Conservation (phyloP, 352 stramenopile species). For the Halophytophthora batemanensis region DNA sequence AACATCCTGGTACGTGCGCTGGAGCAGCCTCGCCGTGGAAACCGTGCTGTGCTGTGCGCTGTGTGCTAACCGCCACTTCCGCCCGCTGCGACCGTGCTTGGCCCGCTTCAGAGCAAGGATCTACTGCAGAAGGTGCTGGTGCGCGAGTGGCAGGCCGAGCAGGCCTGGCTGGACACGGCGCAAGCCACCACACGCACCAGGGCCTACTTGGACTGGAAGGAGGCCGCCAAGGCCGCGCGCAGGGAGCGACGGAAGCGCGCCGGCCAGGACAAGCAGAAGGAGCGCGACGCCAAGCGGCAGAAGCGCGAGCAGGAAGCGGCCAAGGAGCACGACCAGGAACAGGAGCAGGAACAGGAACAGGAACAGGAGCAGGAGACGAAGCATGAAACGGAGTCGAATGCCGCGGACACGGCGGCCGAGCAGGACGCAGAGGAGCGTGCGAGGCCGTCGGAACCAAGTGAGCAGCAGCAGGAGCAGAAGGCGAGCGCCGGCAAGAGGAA, state of each 20-base stretch:
- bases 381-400: too few relatives aligned
- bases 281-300: slow-evolving; percentile 34
- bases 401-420: too few relatives aligned
- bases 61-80: not conserved
- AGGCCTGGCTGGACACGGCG: slow-evolving; percentile 53
- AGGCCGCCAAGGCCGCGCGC: slow-evolving; percentile 55
- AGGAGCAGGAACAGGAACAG: not conserved
- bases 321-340: slow-evolving; percentile 4
- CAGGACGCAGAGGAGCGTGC: too few relatives aligned
- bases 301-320: slow-evolving; percentile 30
- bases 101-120: slow-evolving; percentile 26
- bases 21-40: not conserved
- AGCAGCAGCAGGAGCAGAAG: slow-evolving; percentile 1
- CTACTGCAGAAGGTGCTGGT: slow-evolving; percentile 71
- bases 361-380: not conserved
- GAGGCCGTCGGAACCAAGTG: too few relatives aligned
- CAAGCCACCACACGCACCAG: slow-evolving; percentile 51
- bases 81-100: too few relatives aligned
- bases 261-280: slow-evolving; percentile 41
- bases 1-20: slow-evolving; percentile 59
- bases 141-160: slow-evolving; percentile 57
- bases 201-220: slow-evolving; percentile 60
- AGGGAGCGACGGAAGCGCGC: slow-evolving; percentile 61
- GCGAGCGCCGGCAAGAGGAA: not conserved
- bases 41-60: not conserved